Percentiles rank a stretch among this genome's conserved stretches.
Evolutionary conservation across 371 early-diverging fungal species (phyloP).

Genomic region (Zychaea mexicana): DNA sequence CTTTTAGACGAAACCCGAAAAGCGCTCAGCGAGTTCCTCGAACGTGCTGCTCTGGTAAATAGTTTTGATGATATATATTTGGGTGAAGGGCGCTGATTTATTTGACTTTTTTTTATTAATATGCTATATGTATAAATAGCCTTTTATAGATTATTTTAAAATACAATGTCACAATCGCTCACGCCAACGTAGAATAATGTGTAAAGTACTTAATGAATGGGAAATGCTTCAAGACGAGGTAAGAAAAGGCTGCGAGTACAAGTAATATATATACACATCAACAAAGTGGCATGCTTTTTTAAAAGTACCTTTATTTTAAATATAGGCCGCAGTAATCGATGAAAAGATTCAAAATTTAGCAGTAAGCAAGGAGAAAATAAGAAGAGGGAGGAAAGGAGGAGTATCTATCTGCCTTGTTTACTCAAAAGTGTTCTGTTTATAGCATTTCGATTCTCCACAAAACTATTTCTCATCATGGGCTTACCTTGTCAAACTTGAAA

Average conservation of each 20-base stretch:
- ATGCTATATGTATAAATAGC: conserved; percentile 21
- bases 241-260: too few species aligned
- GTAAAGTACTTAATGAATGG: conserved; percentile 67
- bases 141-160: conserved; percentile 62
- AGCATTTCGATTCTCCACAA: conserved; percentile 21
- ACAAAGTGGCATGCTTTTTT: too few species aligned
- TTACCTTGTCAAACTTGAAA: conserved; percentile 65
- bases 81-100: too few species aligned
- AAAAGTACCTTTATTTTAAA: too few species aligned
- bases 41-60: conserved; percentile 26
- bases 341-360: conserved; percentile 28
- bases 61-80: too few species aligned
- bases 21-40: conserved; percentile 27
- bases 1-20: conserved; percentile 16
- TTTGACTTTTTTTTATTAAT: too few species aligned
- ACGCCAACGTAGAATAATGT: conserved; percentile 65
- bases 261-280: too few species aligned
- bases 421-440: neutral
- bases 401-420: neutral
- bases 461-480: conserved; percentile 77
- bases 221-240: conserved; percentile 67
- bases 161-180: conserved; percentile 73
- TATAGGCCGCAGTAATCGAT: conserved; percentile 28
- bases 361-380: too few species aligned
- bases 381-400: too few species aligned